A percentile compares a stretch with the other conserved stretches of the same genome.
Conservation (phyloP, 1,284 basidiomycete species). For the Athelia psychrophila region DNA sequence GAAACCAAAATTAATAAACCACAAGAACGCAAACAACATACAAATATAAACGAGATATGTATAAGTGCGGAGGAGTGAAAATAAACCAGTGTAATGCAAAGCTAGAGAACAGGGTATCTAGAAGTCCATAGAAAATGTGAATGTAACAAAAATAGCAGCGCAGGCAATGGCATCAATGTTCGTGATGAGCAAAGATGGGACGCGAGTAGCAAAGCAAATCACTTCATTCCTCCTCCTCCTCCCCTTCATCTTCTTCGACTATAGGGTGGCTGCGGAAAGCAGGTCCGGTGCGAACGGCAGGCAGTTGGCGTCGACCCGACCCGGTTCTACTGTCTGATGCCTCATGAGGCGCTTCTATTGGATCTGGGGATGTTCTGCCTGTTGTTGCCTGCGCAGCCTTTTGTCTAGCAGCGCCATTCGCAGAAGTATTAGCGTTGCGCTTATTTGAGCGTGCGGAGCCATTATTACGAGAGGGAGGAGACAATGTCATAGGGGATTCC, state of each 20-base stretch:
- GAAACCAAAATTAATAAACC: too few relatives aligned
- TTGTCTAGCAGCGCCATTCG: conserved; percentile 16
- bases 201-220: conserved; percentile 1
- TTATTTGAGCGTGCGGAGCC: conserved; percentile 17
- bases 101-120: too few relatives aligned
- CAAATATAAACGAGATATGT: too few relatives aligned
- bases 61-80: too few relatives aligned
- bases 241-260: conserved; percentile 76
- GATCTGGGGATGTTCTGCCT: conserved; percentile 54
- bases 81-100: too few relatives aligned
- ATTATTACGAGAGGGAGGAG: background rate
- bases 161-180: too few relatives aligned
- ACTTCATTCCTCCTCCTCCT: conserved; percentile 51
- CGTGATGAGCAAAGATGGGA: background rate
- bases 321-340: conserved; percentile 39
- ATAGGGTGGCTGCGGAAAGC: conserved; percentile 61
- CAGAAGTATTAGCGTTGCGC: conserved; percentile 10
- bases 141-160: too few relatives aligned
- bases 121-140: too few relatives aligned
- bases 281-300: conserved; percentile 55
- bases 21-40: too few relatives aligned
- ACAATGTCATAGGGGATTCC: background rate
- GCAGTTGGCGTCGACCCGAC: conserved; percentile 61
- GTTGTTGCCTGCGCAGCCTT: conserved; percentile 58
- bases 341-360: conserved; percentile 47